These are phyloP conservation scores for Aspergillus bridgeri DNA, from an alignment of 495 filamentous ascomycete species.

Conservation along the genomic window DNA sequence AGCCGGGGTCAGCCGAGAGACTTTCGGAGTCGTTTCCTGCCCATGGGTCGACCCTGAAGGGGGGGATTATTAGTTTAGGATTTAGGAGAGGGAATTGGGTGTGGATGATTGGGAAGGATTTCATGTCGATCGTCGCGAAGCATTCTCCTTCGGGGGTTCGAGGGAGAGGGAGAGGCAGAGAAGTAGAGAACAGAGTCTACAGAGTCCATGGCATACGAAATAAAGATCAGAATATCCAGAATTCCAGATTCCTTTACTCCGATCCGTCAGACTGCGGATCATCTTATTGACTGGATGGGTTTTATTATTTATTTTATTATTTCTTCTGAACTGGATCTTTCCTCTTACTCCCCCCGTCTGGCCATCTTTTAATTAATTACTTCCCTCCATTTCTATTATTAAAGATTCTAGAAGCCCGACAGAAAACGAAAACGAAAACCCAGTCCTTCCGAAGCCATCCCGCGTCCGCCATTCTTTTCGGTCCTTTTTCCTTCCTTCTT, in stretches of 20 bases:
- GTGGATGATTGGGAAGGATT: background rate
- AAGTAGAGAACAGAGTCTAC: too few relatives aligned
- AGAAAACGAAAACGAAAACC: background rate
- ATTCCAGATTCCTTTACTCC: too few relatives aligned
- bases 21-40: slow-evolving; percentile 23
- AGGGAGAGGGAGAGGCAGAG: too few relatives aligned
- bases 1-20: slow-evolving; percentile 26
- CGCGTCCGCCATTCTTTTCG: background rate
- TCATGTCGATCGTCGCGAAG: slow-evolving; percentile 6
- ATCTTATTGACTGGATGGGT: background rate
- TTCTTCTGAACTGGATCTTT: slow-evolving; percentile 52
- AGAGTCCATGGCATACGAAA: background rate
- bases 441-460: too few relatives aligned
- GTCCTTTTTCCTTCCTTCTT: background rate
- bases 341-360: slow-evolving; percentile 48
- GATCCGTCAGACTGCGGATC: too few relatives aligned
- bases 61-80: too few relatives aligned
- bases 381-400: background rate
- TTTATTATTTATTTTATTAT: slow-evolving; percentile 11
- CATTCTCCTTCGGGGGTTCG: slow-evolving; percentile 5
- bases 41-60: slow-evolving; percentile 27
- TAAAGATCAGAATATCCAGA: background rate
- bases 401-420: slow-evolving; percentile 2
- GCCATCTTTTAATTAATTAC: too few relatives aligned
- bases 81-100: background rate